phyloP scores from a whole-genome alignment of 1,284 basidiomycete genomes.

The Ganoderma leucocontextum region DNA sequence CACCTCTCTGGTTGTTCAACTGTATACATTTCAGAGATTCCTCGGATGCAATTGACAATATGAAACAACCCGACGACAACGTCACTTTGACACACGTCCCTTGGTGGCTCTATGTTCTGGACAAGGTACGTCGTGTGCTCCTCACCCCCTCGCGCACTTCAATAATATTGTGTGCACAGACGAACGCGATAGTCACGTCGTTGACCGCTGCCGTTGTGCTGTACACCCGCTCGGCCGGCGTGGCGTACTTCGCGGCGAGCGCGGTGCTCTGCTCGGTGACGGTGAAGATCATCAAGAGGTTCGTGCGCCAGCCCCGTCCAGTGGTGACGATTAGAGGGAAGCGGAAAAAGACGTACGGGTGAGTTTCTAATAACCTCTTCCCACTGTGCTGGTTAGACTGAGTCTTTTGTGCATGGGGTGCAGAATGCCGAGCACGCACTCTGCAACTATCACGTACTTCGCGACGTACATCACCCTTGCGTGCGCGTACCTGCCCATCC shows the following conservation, averaged over 20 bases:
- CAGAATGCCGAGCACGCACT: conserved; percentile 92
- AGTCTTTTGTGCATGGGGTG: conserved; percentile 21
- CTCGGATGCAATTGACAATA: not conserved
- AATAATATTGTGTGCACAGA: conserved; percentile 33
- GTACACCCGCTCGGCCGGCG: conserved; percentile 74
- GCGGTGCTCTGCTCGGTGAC: conserved; percentile 67
- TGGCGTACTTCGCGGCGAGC: conserved; percentile 73
- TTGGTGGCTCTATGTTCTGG: conserved; percentile 30
- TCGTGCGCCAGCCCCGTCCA: conserved; percentile 80
- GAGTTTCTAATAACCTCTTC: conserved; percentile 33
- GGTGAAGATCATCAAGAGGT: conserved; percentile 75
- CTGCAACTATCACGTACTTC: conserved; percentile 78
- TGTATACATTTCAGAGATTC: not conserved
- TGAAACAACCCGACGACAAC: not conserved
- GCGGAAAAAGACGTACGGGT: conserved; percentile 73
- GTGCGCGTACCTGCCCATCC: conserved; percentile 59
- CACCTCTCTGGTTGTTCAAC: not conserved
- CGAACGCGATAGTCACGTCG: conserved; percentile 56
- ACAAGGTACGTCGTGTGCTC: conserved; percentile 21
- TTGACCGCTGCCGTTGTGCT: conserved; percentile 65
- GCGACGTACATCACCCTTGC: conserved; percentile 73
- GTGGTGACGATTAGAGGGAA: conserved; percentile 42
- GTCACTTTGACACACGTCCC: conserved; percentile 1
- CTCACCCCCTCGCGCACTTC: not conserved
- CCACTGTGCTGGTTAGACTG: not conserved